Base-by-base conservation (phyloP, 1,139 yeast species). In the Taphrina betulina region DNA sequence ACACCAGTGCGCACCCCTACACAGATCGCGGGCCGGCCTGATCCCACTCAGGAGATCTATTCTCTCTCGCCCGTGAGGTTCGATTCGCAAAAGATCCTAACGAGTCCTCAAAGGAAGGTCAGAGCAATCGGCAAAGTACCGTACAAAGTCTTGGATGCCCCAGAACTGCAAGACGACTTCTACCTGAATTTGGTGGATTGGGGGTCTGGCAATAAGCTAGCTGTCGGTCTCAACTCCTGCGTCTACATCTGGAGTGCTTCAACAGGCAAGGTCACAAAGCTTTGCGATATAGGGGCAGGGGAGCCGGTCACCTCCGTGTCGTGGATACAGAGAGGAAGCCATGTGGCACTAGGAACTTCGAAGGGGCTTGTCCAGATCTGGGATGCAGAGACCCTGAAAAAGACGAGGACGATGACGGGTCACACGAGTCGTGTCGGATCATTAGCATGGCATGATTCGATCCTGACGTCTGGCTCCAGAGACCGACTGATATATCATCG, bases 61-160 rank as follows among this genome's bases (percentile, higher is more conserved):
- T 83, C 95, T 0, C 70, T 84, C 24, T 84, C 95, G 2, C 96
- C 96, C 0, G 95, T 92, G 40, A 77, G 97, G 53, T 86, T 85
- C 61, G 97, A 90, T 63, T 82, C 94, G 1, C 95, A 90, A 64
- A 78, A 81, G 63, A 71, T 90, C 40, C 72, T 92, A 38, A 71
- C 89, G 53, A 83, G 92, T 0, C 96, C 96, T 0, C 84, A 85
- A 58, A 87, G 83, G 70, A 84, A 82, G 64, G 80, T 86, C 0
- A 72, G 98, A 52, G 78, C 78, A 34, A 86, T 92, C 5, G 48
- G 64, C 7, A 87, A 85, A 66, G 88, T 89, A 0, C 98, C 98
- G 0, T 89, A 85, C 67, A 77, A 96, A 59, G 96, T 92, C 2
- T 77, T 92, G 43, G 98, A 92, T 71, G 99, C 99, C 0, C 99